A percentile compares a stretch with the other conserved stretches of the same genome.
Conservation (phyloP, 1,284 basidiomycete species). For the Austroboletus niveus region DNA sequence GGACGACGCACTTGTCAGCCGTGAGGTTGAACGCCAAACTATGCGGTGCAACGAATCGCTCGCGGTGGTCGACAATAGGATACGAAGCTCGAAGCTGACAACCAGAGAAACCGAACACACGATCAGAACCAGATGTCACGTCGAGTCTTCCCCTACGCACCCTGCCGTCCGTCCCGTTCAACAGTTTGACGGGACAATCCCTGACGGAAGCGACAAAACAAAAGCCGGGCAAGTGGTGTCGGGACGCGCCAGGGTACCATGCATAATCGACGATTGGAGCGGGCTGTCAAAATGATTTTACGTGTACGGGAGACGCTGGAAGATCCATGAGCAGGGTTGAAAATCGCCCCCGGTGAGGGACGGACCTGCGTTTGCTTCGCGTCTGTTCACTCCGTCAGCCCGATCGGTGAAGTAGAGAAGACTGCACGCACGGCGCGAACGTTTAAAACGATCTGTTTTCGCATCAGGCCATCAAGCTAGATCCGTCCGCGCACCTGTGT, state of each 20-base stretch:
- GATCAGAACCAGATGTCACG: background rate
- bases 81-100: slow-evolving; percentile 70
- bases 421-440: slow-evolving; percentile 27
- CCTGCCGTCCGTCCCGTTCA: slow-evolving; percentile 76
- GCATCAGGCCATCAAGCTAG: slow-evolving; percentile 54
- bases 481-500: slow-evolving; percentile 65
- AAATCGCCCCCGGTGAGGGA: background rate
- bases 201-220: slow-evolving; percentile 82
- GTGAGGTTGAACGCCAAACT: slow-evolving; percentile 74
- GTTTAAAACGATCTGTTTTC: slow-evolving; percentile 58
- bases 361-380: background rate
- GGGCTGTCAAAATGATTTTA: slow-evolving; percentile 47
- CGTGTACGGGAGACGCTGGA: slow-evolving; percentile 6
- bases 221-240: slow-evolving; percentile 56
- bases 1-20: slow-evolving; percentile 56
- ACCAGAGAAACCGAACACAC: background rate
- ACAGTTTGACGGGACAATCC: slow-evolving; percentile 77
- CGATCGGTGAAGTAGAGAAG: background rate
- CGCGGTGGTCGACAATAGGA: slow-evolving; percentile 85
- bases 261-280: slow-evolving; percentile 70
- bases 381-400: slow-evolving; percentile 1
- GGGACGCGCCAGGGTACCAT: slow-evolving; percentile 81
- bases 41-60: slow-evolving; percentile 84
- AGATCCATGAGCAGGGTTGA: background rate
- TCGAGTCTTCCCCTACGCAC: slow-evolving; percentile 41